Base-by-base conservation (phyloP, 495 filamentous ascomycete species). In the Rusavskia elegans region DNA sequence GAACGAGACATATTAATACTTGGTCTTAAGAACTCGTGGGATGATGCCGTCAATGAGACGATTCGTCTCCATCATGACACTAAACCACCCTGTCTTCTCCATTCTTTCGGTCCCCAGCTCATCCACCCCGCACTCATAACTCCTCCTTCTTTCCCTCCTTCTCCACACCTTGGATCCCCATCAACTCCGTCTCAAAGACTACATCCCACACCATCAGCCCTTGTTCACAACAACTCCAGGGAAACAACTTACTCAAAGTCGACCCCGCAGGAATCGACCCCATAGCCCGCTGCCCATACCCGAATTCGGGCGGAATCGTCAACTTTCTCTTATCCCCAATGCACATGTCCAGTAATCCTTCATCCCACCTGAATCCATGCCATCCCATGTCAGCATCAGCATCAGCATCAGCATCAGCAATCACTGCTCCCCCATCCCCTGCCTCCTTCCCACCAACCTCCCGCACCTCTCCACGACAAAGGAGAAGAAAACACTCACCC, bases 311-410 rank as follows among this genome's bases (percentile, higher is more conserved):
- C n/a, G 86, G 88, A 49, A 98, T 90, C 20, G 84, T 95, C 66
- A 98, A 68, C 30, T 78, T 90, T 58, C 88, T 78, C 78, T 89
- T 92, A 74, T 98, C 92, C 36, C 92, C 93, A 58, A 95, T 82
- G 66, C 92, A 97, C 92, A 98, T 97, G 59, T 88, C 87, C 51
- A 93, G 60, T 32, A 95, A 74, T 38, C 90, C 89, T 61, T 92
- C 65, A 64, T 97, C 92, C 92, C 92, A 97, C 59, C 79, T 77
- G 7, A 6, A 54, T 10, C 17, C 7, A 21, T 16, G 49, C n/a
- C 46, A 49, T 16, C 13, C 37, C 37, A 27, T 6, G 7, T 27
- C 37, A 39, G 14, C 13, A 39, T n/a, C n/a, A n/a, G n/a, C n/a
- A n/a, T n/a, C n/a, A n/a, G n/a, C n/a, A 19, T 40, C 38, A 4